These are phyloP conservation scores for Endothia cerciana DNA, from an alignment of 2,329 filamentous ascomycete genomes.

Conservation along the genomic window DNA sequence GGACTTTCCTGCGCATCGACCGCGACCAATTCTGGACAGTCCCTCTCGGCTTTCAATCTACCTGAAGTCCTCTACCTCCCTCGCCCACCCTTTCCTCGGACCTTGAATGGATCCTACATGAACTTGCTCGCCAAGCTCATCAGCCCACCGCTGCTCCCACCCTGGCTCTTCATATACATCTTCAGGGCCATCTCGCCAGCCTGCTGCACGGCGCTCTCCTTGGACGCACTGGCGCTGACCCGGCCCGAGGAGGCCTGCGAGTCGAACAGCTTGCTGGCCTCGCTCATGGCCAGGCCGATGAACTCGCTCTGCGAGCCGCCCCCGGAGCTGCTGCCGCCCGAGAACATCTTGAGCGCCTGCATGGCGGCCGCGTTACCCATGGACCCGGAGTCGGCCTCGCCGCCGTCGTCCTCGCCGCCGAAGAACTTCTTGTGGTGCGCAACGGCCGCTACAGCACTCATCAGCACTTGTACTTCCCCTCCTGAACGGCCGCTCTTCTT, in stretches of 20 bases:
- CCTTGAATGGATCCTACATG: conserved; percentile 41
- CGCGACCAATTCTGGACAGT: neutral
- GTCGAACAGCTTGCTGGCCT: conserved; percentile 78
- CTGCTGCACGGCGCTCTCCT: conserved; percentile 77
- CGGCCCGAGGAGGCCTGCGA: conserved; percentile 58
- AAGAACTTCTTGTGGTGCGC: conserved; percentile 78
- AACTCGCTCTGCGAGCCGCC: conserved; percentile 71
- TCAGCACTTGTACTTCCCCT: neutral
- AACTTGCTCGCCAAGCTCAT: conserved; percentile 54
- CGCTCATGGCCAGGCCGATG: conserved; percentile 82
- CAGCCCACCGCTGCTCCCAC: conserved; percentile 49
- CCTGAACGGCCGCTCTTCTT: neutral
- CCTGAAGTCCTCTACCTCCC: neutral
- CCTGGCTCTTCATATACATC: conserved; percentile 83
- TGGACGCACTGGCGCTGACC: conserved; percentile 64
- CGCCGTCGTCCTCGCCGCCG: conserved; percentile 52
- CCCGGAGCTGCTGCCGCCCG: conserved; percentile 47
- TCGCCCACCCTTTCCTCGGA: no score
- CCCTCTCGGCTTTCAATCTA: neutral
- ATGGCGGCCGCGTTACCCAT: conserved; percentile 77
- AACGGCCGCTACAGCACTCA: conserved; percentile 61
- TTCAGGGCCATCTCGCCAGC: conserved; percentile 87
- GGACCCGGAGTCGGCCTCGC: conserved; percentile 52
- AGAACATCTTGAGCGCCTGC: conserved; percentile 82
- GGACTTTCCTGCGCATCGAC: neutral